phyloP scores from a whole-genome alignment of 495 filamentous ascomycete genomes.

The Tuber indicum region DNA sequence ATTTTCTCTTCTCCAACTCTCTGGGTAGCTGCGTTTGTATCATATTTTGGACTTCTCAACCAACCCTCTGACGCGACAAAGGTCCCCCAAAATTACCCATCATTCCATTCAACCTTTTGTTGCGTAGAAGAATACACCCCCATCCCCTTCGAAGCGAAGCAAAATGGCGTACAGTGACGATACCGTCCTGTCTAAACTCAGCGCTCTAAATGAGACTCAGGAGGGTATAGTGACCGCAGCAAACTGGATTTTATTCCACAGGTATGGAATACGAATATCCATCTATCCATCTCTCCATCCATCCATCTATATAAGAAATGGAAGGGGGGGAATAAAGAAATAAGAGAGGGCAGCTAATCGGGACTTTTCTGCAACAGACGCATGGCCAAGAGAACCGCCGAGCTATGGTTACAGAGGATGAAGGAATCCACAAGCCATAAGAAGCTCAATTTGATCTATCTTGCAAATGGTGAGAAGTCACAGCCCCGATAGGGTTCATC shows the following conservation, averaged over 20 bases:
- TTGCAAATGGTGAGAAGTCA: constrained; percentile 69
- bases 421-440: constrained; percentile 77
- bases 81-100: constrained; percentile 1
- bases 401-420: constrained; percentile 81
- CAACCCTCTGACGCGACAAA: constrained; percentile 20
- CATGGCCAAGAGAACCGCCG: constrained; percentile 79
- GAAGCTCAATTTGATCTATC: constrained; percentile 83
- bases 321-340: neutral
- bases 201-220: constrained; percentile 88
- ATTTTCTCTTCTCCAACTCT: neutral
- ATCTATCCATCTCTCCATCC: neutral
- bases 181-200: constrained; percentile 85
- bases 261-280: constrained; percentile 51
- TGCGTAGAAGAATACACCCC: constrained; percentile 17
- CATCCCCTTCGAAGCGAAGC: constrained; percentile 12
- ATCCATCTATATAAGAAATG: neutral
- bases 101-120: constrained; percentile 21
- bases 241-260: constrained; percentile 99
- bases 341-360: constrained; percentile 8
- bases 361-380: constrained; percentile 51
- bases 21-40: constrained; percentile 6
- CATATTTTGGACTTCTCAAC: constrained; percentile 10
- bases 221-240: constrained; percentile 91
- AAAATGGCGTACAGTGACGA: constrained; percentile 91
- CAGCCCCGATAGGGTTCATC: constrained; percentile 26